These are phyloP conservation scores for Pseudopyrenochaeta lycopersici DNA, from an alignment of 2,329 filamentous ascomycete species.

Conservation along the genomic window DNA sequence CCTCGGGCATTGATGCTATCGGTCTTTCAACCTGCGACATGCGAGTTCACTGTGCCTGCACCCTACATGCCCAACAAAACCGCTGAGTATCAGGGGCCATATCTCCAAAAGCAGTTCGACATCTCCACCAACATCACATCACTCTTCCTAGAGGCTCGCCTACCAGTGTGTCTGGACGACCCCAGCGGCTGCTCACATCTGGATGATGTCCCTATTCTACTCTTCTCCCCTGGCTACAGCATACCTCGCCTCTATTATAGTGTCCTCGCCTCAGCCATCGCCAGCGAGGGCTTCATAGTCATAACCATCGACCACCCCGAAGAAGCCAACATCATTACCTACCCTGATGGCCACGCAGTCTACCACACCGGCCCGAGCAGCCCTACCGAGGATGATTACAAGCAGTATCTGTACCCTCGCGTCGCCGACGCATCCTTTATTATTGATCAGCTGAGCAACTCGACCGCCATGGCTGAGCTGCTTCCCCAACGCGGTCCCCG, in stretches of 20 bases:
- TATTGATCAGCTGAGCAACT: constrained; percentile 33
- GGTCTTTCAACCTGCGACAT: constrained; percentile 28
- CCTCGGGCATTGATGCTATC: constrained; percentile 26
- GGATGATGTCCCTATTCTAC: constrained; percentile 30
- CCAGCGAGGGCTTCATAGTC: constrained; percentile 58
- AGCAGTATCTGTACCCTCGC: constrained; percentile 9
- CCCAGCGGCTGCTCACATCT: constrained; percentile 12
- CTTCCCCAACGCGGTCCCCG: constrained; percentile 18
- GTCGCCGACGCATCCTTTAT: constrained; percentile 30
- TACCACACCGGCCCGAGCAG: constrained; percentile 8
- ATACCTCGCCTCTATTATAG: constrained; percentile 54
- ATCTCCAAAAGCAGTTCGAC: constrained; percentile 19
- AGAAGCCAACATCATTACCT: constrained; percentile 58
- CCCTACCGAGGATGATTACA: neutral
- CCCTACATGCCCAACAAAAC: constrained; percentile 30
- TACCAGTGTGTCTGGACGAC: constrained; percentile 23
- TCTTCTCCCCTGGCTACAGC: constrained; percentile 57
- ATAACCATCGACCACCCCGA: constrained; percentile 60
- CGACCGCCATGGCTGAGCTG: constrained; percentile 24
- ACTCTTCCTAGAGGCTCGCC: constrained; percentile 26
- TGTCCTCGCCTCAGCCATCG: constrained; percentile 55
- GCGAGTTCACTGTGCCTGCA: constrained; percentile 18
- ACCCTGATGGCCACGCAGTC: constrained; percentile 50
- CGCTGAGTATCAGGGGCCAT: constrained; percentile 26
- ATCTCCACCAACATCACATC: constrained; percentile 24